phyloP scores from a whole-genome alignment of 1,139 yeast genomes.

The Debaryomycetaceae sp. region DNA sequence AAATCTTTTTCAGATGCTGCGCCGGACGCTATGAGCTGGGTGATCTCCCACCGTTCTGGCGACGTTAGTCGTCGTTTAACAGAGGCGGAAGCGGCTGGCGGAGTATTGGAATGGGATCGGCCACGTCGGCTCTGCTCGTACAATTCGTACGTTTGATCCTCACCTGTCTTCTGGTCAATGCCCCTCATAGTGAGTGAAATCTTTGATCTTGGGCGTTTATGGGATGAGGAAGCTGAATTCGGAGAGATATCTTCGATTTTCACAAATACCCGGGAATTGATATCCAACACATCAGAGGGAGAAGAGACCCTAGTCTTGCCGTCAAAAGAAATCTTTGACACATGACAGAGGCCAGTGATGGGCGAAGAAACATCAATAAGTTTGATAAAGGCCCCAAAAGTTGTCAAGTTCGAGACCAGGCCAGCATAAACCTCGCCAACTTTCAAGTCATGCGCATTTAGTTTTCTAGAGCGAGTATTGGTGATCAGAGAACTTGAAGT shows the following conservation, averaged over 20 bases:
- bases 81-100: too few relatives aligned
- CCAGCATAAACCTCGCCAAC: conserved; percentile 48
- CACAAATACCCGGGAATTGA: conserved; percentile 57
- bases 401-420: conserved; percentile 42
- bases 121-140: conserved; percentile 13
- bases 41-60: conserved; percentile 85
- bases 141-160: conserved; percentile 18
- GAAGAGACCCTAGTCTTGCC: conserved; percentile 37
- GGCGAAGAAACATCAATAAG: conserved; percentile 13
- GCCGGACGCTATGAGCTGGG: conserved; percentile 75
- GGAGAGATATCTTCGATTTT: conserved; percentile 32
- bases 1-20: conserved; percentile 59
- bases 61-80: conserved; percentile 50
- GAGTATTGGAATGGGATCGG: neutral
- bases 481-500: too few relatives aligned
- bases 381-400: conserved; percentile 73
- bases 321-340: conserved; percentile 50
- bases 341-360: conserved; percentile 59
- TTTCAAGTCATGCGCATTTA: too few relatives aligned
- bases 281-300: conserved; percentile 47
- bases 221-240: neutral
- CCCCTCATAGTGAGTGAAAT: conserved; percentile 61
- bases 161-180: conserved; percentile 65
- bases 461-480: too few relatives aligned
- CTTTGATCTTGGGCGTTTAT: conserved; percentile 11